Conservation (phyloP, 257 asterid genomes). For the Scutellaria baicalensis region DNA sequence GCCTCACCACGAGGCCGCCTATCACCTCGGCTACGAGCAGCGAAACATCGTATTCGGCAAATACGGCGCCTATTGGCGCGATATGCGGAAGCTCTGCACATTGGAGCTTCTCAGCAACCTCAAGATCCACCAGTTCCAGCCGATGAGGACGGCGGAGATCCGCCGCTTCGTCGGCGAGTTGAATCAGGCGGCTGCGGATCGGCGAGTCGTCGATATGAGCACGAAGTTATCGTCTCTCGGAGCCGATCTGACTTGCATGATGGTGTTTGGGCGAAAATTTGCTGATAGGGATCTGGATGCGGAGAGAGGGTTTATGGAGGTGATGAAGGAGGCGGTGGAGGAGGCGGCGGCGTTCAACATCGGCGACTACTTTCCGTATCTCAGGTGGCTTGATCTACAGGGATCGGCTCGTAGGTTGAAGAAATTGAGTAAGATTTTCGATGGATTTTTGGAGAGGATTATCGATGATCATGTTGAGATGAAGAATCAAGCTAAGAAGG, state of each 20-base stretch:
- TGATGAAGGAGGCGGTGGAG: conserved; percentile 16
- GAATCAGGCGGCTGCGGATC: neutral
- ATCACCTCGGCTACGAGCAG: neutral
- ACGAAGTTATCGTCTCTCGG: neutral
- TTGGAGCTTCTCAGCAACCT: conserved; percentile 14
- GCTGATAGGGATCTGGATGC: conserved; percentile 14
- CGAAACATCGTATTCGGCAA: neutral
- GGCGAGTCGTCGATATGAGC: conserved; percentile 9
- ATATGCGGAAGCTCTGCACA: conserved; percentile 22
- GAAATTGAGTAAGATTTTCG: conserved; percentile 6
- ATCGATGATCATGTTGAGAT: conserved; percentile 19
- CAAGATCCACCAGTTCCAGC: conserved; percentile 13
- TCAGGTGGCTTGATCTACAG: conserved; percentile 23
- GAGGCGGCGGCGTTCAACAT: conserved; percentile 11
- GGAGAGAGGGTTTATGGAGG: conserved; percentile 19
- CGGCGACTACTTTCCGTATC: conserved; percentile 22
- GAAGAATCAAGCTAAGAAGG: neutral
- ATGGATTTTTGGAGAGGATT: conserved; percentile 21
- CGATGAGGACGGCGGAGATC: conserved; percentile 20
- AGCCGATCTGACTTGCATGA: conserved; percentile 13
- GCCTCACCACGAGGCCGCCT: conserved; percentile 5
- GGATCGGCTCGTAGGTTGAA: conserved; percentile 11
- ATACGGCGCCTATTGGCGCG: conserved; percentile 23
- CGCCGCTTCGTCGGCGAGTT: neutral
- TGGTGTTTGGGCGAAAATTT: conserved; percentile 29